Evolutionary conservation across 805 yeast genomes (phyloP).

Genomic region (Yueomyces sinensis): DNA sequence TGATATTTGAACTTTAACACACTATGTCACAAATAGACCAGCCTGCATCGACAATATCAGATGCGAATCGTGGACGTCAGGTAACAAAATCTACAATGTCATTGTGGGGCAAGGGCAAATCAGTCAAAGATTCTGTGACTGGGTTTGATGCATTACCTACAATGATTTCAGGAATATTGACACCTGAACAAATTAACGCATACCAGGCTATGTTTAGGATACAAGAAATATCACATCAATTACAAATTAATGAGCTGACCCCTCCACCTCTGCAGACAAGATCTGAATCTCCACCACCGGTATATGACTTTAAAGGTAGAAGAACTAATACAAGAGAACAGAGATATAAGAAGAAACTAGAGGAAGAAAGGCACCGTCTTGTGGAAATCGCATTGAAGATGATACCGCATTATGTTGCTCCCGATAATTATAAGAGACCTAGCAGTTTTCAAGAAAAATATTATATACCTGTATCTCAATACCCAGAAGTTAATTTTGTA

Average conservation of each 20-base stretch:
- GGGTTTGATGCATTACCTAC: slow-evolving; percentile 25
- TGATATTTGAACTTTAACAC: no score
- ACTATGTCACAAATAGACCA: no score
- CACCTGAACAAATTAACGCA: slow-evolving; percentile 70
- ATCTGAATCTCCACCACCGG: slow-evolving; percentile 89
- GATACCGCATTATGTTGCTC: slow-evolving; percentile 71
- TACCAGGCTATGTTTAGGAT: slow-evolving; percentile 60
- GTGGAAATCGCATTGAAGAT: slow-evolving; percentile 62
- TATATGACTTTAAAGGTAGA: slow-evolving; percentile 70
- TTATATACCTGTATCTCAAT: slow-evolving; percentile 71
- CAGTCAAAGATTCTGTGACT: slow-evolving; percentile 3
- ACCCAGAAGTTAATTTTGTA: slow-evolving; percentile 86
- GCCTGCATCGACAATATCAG: no score
- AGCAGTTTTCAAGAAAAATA: slow-evolving; percentile 69
- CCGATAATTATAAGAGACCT: slow-evolving; percentile 59
- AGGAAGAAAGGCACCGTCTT: slow-evolving; percentile 66
- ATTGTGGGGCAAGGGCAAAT: slow-evolving; percentile 7
- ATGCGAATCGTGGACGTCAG: no score
- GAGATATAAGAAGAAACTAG: slow-evolving; percentile 46
- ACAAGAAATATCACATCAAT: slow-evolving; percentile 58
- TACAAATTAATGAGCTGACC: slow-evolving; percentile 38
- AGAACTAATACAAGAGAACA: slow-evolving; percentile 76
- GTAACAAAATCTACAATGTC: slow-evolving; percentile 1
- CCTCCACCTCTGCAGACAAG: slow-evolving; percentile 36
- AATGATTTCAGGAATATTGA: slow-evolving; percentile 33